phyloP scores from a whole-genome alignment of 306 rosid genomes.

The Rosa persica region DNA sequence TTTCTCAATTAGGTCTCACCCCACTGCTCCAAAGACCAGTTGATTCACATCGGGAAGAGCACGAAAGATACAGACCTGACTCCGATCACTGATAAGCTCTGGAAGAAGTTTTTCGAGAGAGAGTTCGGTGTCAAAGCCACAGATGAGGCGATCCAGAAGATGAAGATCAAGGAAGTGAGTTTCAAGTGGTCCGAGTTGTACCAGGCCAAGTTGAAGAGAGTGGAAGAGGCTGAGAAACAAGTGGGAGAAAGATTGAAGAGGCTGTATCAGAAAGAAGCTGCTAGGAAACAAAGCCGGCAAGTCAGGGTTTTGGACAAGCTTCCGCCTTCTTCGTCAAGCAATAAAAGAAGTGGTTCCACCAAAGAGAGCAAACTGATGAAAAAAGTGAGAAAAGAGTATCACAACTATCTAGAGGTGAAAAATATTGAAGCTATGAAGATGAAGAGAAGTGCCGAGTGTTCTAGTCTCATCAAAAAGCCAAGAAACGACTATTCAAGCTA shows the following conservation, averaged over 20 bases:
- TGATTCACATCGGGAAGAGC: too few species aligned
- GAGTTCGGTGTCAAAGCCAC: too few species aligned
- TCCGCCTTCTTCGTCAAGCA: neutral
- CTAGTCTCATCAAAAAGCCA: neutral
- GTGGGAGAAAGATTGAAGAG: neutral
- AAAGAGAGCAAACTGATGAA: neutral
- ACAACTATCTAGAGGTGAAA: neutral
- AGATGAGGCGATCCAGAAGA: too few species aligned
- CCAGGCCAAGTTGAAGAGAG: neutral
- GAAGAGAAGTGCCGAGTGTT: neutral
- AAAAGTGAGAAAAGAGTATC: neutral
- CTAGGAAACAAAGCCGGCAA: neutral
- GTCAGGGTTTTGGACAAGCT: neutral
- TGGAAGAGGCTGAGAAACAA: neutral
- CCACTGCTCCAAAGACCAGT: too few species aligned
- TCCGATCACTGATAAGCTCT: too few species aligned
- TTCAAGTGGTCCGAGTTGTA: neutral
- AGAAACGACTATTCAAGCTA: neutral
- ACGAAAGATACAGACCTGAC: too few species aligned
- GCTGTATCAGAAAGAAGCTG: neutral
- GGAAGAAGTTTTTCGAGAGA: too few species aligned
- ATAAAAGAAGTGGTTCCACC: neutral
- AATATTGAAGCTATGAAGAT: neutral
- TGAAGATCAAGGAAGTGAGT: neutral
- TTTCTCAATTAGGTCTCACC: too few species aligned